These are phyloP conservation scores for Myxozyma kluyveri DNA, from an alignment of 805 yeast genomes.

Conservation along the genomic window DNA sequence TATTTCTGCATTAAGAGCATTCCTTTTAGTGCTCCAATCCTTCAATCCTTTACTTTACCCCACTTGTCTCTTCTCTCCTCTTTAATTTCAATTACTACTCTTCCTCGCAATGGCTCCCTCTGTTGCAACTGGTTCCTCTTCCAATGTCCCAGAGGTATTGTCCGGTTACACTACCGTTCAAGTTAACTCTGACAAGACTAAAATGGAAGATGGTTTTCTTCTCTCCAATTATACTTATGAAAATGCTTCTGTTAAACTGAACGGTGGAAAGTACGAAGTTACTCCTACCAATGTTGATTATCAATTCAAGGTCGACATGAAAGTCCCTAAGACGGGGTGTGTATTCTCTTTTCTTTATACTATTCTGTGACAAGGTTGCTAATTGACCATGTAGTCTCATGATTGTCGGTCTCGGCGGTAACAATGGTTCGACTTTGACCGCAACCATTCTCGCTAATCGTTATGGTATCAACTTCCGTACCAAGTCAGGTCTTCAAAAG, in stretches of 20 bases:
- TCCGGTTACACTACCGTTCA: conserved; percentile 48
- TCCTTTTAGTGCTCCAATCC: background rate
- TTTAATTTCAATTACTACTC: conserved; percentile 23
- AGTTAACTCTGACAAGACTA: conserved; percentile 53
- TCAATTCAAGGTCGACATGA: conserved; percentile 80
- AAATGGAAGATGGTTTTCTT: conserved; percentile 47
- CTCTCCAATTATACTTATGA: conserved; percentile 65
- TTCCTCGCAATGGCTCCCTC: conserved; percentile 38
- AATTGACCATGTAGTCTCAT: conserved; percentile 49
- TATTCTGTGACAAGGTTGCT: background rate
- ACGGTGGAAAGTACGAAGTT: conserved; percentile 48
- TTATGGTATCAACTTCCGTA: conserved; percentile 70
- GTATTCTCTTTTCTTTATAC: background rate
- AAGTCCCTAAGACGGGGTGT: conserved; percentile 68
- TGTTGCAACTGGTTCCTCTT: conserved; percentile 31
- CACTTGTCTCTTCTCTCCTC: conserved; percentile 36
- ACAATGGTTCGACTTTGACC: conserved; percentile 88
- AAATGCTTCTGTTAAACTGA: conserved; percentile 49
- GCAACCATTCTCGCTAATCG: conserved; percentile 85
- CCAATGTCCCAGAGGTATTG: conserved; percentile 35
- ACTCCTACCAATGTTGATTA: conserved; percentile 71
- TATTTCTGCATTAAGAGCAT: conserved; percentile 41
- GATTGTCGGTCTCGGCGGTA: conserved; percentile 95
- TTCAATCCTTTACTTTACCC: conserved; percentile 32
- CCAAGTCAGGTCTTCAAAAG: conserved; percentile 70